These are phyloP conservation scores for Pleurotus platypus DNA, from an alignment of 768 basidiomycete genomes.

Conservation along the genomic window DNA sequence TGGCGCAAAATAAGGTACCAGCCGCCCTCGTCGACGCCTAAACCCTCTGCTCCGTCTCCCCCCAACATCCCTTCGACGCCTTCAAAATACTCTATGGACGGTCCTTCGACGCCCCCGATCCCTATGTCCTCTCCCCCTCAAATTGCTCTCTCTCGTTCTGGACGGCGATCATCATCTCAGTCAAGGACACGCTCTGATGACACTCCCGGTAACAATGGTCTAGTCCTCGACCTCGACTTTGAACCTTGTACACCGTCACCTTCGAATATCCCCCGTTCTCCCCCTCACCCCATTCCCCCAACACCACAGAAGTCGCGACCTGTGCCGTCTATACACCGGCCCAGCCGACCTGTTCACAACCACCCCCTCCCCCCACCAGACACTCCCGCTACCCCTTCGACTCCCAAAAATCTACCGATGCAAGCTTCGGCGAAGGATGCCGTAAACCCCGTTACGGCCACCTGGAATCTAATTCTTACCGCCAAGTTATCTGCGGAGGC, in stretches of 20 bases:
- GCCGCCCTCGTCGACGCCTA: conserved; percentile 21
- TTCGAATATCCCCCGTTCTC: conserved; percentile 6
- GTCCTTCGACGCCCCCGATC: conserved; percentile 2
- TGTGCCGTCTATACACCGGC: conserved; percentile 15
- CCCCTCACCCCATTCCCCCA: conserved; percentile 12
- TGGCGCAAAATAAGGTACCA: conserved; percentile 63
- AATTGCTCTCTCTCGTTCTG: not conserved
- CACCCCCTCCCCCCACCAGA: conserved; percentile 6
- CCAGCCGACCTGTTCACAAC: conserved; percentile 19
- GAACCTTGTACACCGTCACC: conserved; percentile 5
- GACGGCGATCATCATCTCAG: not conserved
- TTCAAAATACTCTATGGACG: conserved; percentile 1
- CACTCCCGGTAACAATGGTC: not conserved
- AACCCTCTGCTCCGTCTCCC: conserved; percentile 21
- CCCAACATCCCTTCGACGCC: conserved; percentile 6
- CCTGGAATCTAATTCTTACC: conserved; percentile 77
- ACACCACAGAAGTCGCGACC: conserved; percentile 6
- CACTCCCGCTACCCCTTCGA: conserved; percentile 23
- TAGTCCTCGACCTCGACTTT: conserved; percentile 5
- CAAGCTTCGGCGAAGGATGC: conserved; percentile 1
- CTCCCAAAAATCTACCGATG: not conserved
- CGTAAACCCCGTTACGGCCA: conserved; percentile 55
- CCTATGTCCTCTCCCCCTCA: conserved; percentile 2
- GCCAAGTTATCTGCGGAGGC: conserved; percentile 63
- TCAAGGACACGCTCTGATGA: not conserved